phyloP scores from a whole-genome alignment of 2,329 filamentous ascomycete genomes.

The Ceratocystis huliohia region DNA sequence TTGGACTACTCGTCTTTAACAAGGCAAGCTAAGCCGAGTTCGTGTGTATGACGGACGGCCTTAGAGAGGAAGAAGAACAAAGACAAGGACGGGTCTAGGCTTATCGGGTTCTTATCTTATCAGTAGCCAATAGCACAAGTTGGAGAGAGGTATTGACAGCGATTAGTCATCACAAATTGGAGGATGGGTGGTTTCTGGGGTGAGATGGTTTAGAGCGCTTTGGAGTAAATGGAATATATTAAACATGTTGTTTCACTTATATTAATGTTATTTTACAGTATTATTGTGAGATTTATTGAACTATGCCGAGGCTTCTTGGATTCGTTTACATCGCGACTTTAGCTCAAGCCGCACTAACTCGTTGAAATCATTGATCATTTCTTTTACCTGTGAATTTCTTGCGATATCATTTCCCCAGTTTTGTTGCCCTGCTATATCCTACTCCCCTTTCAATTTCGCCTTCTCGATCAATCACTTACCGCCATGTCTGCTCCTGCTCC shows the following conservation, averaged over 20 bases:
- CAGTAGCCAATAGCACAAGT: not conserved
- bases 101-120: not conserved
- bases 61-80: not conserved
- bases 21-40: not conserved
- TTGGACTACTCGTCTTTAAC: not conserved
- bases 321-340: no score
- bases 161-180: not conserved
- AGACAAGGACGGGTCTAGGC: not conserved
- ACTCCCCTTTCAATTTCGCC: not conserved
- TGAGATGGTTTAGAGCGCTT: no score
- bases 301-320: no score
- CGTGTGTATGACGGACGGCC: not conserved
- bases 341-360: no score
- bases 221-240: no score
- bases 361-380: no score
- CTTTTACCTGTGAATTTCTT: no score
- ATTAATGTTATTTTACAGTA: no score
- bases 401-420: no score
- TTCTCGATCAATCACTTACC: not conserved
- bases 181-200: no score
- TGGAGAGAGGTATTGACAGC: not conserved
- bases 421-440: not conserved
- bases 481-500: slow-evolving; percentile 57
- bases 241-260: no score
- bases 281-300: no score